These are phyloP conservation scores for Diplosphaera chodatii DNA, from an alignment of 139 green algal species.

Conservation along the genomic window DNA sequence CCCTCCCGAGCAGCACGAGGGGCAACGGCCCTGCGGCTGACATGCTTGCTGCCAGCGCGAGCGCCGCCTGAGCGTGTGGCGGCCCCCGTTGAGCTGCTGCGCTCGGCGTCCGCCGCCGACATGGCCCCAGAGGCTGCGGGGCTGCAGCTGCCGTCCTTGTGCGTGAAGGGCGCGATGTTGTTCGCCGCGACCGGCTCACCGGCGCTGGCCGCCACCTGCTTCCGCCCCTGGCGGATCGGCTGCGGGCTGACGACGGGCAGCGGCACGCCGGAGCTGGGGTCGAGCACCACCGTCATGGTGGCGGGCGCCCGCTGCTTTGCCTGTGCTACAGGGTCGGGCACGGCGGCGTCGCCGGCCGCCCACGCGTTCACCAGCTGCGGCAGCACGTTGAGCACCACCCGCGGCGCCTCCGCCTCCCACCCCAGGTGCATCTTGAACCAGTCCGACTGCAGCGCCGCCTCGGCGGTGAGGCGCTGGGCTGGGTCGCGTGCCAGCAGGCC, in stretches of 20 bases:
- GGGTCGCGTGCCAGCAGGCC: constrained; percentile 4
- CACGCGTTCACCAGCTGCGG: background rate
- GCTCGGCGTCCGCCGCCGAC: background rate
- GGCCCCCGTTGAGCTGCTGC: too few relatives aligned
- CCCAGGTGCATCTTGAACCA: constrained; percentile 4
- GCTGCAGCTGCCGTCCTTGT: background rate
- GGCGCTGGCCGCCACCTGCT: background rate
- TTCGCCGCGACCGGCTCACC: background rate
- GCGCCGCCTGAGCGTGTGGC: background rate
- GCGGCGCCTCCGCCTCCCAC: background rate
- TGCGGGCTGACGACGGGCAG: background rate
- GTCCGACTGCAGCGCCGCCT: background rate
- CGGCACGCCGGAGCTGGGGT: background rate
- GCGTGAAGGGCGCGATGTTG: background rate
- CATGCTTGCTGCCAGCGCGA: background rate
- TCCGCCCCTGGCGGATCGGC: too few relatives aligned
- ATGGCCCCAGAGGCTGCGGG: background rate
- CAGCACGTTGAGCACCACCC: background rate
- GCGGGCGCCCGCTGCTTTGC: background rate
- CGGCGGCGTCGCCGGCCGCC: too few relatives aligned
- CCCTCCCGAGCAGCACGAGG: too few relatives aligned
- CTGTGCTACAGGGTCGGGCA: too few relatives aligned
- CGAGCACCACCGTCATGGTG: background rate
- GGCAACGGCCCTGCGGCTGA: background rate
- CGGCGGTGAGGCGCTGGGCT: background rate